Evolutionary conservation across 2,329 filamentous ascomycete species (phyloP), one percentile per base, ranked within the genome.

Genomic region (Colletotrichum chrysophilum): DNA sequence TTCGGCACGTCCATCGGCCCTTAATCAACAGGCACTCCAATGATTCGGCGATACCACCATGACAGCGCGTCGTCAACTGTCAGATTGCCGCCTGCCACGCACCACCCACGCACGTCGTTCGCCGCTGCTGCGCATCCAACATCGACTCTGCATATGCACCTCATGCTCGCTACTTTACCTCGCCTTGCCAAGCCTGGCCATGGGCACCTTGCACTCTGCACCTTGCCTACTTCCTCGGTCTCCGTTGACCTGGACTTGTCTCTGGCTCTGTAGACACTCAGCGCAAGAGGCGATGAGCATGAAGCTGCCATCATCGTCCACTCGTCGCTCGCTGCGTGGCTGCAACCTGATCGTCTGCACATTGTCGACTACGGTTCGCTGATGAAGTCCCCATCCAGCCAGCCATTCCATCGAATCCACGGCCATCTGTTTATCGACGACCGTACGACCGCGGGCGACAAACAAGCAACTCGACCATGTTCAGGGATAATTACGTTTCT

Each of bases 1-100:
- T 75, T 68, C 69, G 26, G 73, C 70, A 73, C 48, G 30, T 48
- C 18, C 73, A 75, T 75, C 73, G 73, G n/a, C 21, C 64, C 24
- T 43, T 28, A 21, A 14, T 18, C 55, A 62, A 24, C 70, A 62
- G 70, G 62, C 16, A 66, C 70, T 68, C 73, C 73, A 75, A 73
- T 75, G 21, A 16, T 24, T 64, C 38, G 55, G 48, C 21, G 55
- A 68, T 73, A 43, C 64, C 21, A 75, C 73, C 73, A 62, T 67
- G 56, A 56, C 66, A 74, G 58, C 55, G 52, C 32, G 12, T 43
- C 30, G 26, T 55, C 16, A 66, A 30, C 68, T 66, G 61, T 75
- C 61, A 66, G 61, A 71, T 71, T 66, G 72, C 69, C 68, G 72
- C 61, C 72, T 43, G 64, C 66, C 9, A 65, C 58, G 24, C 36